Percentiles rank a stretch among this genome's conserved stretches.
These are phyloP conservation scores for Botrytis paeoniae DNA, from an alignment of 2,329 filamentous ascomycete species.

Conservation along the genomic window DNA sequence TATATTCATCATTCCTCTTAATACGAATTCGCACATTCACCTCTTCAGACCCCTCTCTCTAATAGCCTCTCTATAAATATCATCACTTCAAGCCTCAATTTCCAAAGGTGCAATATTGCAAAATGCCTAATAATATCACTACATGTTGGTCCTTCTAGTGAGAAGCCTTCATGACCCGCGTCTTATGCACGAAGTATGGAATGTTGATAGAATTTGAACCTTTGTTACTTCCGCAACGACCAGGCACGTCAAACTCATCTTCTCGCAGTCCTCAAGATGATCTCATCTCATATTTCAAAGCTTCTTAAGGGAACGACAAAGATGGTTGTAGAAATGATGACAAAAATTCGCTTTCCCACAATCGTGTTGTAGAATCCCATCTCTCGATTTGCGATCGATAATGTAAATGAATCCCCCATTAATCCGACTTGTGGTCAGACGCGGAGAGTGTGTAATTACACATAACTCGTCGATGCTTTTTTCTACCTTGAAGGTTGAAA, in stretches of 20 bases:
- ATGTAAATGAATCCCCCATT: rapidly evolving
- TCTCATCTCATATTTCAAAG: background rate
- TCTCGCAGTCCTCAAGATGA: background rate
- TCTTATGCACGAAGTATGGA: no score
- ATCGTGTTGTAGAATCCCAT: no score
- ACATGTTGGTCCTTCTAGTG: no score
- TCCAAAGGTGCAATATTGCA: background rate
- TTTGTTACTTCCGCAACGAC: background rate
- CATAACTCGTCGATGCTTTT: rapidly evolving
- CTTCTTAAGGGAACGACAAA: no score
- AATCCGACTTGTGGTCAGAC: background rate
- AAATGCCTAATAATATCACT: no score
- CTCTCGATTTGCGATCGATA: no score
- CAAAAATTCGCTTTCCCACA: no score
- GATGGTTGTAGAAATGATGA: no score
- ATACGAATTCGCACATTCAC: background rate
- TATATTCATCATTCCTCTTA: no score
- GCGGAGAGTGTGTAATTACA: background rate
- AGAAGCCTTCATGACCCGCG: no score
- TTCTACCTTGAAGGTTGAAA: no score
- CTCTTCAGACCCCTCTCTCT: background rate
- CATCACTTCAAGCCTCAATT: background rate
- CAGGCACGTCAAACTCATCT: background rate
- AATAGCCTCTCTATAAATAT: background rate
- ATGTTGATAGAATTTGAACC: rapidly evolving